Evolutionary conservation across 164 flowering plant species (phyloP).

Genomic region (Vitis rotundifolia): DNA sequence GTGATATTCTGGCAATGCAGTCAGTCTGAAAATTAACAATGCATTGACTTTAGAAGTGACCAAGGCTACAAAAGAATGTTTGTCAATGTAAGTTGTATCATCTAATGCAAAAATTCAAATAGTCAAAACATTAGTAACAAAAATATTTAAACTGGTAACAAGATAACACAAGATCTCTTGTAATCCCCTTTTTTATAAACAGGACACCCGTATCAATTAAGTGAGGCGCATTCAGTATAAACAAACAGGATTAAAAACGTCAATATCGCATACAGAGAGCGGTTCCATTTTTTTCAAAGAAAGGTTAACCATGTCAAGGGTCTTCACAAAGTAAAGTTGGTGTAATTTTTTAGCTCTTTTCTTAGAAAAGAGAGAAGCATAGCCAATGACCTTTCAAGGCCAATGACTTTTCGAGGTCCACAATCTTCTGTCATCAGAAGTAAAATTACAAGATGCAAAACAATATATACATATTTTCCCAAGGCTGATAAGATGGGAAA

Average conservation of each 20-base stretch:
- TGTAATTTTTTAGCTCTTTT: neutral
- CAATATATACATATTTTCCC: neutral
- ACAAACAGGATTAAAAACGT: neutral
- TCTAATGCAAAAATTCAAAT: neutral
- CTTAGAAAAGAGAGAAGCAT: neutral
- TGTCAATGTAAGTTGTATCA: neutral
- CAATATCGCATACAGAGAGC: neutral
- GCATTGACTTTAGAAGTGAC: neutral
- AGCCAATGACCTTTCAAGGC: too few relatives aligned
- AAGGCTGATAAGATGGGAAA: neutral
- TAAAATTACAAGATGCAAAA: neutral
- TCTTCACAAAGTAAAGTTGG: neutral
- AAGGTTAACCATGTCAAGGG: neutral
- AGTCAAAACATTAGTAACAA: too few relatives aligned
- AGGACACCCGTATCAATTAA: too few relatives aligned
- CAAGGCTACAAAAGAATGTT: too few relatives aligned
- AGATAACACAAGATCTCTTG: too few relatives aligned
- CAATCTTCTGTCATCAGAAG: neutral
- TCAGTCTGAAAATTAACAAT: slow-evolving; percentile 57
- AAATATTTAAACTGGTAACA: too few relatives aligned
- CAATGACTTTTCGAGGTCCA: too few relatives aligned
- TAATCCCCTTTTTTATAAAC: too few relatives aligned
- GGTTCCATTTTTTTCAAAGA: neutral
- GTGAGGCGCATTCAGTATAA: neutral
- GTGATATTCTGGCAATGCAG: slow-evolving; percentile 90